Base-by-base conservation (phyloP, 1,284 basidiomycete species). In the Bjerkandera adusta region DNA sequence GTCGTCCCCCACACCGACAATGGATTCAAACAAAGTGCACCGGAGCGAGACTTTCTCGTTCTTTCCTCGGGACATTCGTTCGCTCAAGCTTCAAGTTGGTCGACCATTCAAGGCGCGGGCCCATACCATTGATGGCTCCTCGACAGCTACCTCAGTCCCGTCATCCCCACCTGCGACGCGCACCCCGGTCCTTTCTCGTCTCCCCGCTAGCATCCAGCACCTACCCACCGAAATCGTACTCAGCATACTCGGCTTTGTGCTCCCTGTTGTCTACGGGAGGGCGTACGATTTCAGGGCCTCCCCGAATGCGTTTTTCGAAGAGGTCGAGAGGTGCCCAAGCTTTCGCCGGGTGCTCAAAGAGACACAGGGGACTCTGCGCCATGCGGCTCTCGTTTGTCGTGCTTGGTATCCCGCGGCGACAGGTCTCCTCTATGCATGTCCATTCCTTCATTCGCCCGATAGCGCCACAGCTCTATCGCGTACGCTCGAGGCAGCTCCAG, bases 191-290 rank as follows among this genome's bases (percentile, higher is more conserved):
- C 46, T 22, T 33, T 48, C 46, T 18, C 45, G 35, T 25, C 32
- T 47, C 13, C 41, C 40, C 10, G 45, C 50, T 15, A 47, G 50
- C 33, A 29, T 39, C 25, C 50, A 51, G 38, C 33, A 48, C 35
- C 50, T 51, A 24, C 50, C 50, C 12, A 16, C 41, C 12, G 50
- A 51, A 39, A 43, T 51, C 22, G 37, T 51, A 21, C 42, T 51
- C 37, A 33, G 45, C 27, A 45, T 51, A 42, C 43, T 51, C 4
- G 16, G 34, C n/a, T 47, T 48, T 22, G 45, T 43, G 16, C 46
- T 51, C 3, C 50, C 50, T 15, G 33, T 43, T 22, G 26, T 48
- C 15, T 45, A 51, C 46, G 37, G 42, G 21, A 35, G 24, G 20
- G 50, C 50, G 5, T 25, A 15, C 1, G 11, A 26, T 15, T 51